Conservation (phyloP, 805 yeast genomes). For the Aciculoconidium aculeatum region DNA sequence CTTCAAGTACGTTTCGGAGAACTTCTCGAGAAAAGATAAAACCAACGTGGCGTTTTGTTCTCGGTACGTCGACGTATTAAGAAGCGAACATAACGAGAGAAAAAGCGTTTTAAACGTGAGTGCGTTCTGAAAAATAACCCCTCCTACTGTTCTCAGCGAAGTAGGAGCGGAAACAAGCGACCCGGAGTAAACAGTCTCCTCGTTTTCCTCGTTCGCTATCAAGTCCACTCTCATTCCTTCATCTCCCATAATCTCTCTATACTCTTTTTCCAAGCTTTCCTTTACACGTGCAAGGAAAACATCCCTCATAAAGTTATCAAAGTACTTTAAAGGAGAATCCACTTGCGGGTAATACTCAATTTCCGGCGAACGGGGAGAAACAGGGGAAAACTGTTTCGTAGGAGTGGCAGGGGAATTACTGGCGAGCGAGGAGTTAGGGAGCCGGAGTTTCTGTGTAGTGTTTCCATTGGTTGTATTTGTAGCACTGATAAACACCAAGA, state of each 20-base stretch:
- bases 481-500: conserved; percentile 58
- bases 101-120: conserved; percentile 43
- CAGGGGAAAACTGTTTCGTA: no score
- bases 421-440: no score
- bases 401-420: no score
- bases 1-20: conserved; percentile 26
- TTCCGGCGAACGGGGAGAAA: no score
- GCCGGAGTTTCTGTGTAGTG: no score
- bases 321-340: conserved; percentile 36
- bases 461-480: no score
- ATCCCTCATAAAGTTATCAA: conserved; percentile 57
- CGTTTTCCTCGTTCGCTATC: no score
- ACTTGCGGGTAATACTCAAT: no score
- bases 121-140: conserved; percentile 39
- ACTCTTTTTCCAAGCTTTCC: conserved; percentile 46
- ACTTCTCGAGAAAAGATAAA: conserved; percentile 31
- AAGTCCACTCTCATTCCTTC: no score
- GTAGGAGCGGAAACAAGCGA: no score
- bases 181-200: no score
- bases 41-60: conserved; percentile 46
- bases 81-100: conserved; percentile 41
- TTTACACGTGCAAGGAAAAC: conserved; percentile 63
- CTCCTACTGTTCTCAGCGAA: no score
- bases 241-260: conserved; percentile 36
- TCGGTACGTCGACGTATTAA: conserved; percentile 60